A percentile compares a stretch with the other conserved stretches of the same genome.
Evolutionary conservation across 108 stramenopile genomes (phyloP).

Genomic region (Cyclotella baltica): DNA sequence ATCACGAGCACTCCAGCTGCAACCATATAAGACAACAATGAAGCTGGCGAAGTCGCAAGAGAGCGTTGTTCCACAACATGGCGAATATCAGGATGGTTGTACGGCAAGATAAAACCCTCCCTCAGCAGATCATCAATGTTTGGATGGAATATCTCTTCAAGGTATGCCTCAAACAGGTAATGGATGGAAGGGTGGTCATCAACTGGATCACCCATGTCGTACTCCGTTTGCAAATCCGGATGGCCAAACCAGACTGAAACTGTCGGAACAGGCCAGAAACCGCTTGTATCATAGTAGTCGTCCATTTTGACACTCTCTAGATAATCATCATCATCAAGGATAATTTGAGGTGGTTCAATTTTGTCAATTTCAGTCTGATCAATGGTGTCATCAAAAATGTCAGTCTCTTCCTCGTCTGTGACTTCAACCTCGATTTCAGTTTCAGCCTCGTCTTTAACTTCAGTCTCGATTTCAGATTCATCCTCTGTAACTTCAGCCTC

Average conservation of each 20-base stretch:
- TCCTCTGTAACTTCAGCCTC: too few relatives aligned
- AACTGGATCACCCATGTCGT: conserved; percentile 20
- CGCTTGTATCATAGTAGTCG: too few relatives aligned
- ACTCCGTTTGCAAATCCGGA: conserved; percentile 18
- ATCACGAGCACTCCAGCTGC: conserved; percentile 6
- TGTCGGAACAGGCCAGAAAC: conserved; percentile 11
- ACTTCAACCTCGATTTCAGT: too few relatives aligned
- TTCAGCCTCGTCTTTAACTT: too few relatives aligned
- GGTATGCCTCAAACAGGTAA: conserved; percentile 26
- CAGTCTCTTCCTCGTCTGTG: too few relatives aligned
- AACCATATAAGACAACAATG: conserved; percentile 24
- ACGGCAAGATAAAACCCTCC: conserved; percentile 33
- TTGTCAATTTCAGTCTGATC: too few relatives aligned
- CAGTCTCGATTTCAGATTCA: too few relatives aligned
- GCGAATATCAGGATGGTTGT: conserved; percentile 29
- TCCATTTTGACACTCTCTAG: too few relatives aligned
- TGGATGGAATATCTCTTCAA: conserved; percentile 32
- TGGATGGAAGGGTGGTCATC: conserved; percentile 35
- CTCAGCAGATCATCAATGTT: conserved; percentile 34
- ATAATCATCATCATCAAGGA: not conserved
- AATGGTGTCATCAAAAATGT: too few relatives aligned
- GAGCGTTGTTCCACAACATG: conserved; percentile 6
- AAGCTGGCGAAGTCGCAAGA: conserved; percentile 24
- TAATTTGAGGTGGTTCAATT: too few relatives aligned
- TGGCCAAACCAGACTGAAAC: conserved; percentile 29